A percentile compares a stretch with the other conserved stretches of the same genome.
Conservation (phyloP, 2,329 filamentous ascomycete species). For the Ceratocystis ficicola region DNA sequence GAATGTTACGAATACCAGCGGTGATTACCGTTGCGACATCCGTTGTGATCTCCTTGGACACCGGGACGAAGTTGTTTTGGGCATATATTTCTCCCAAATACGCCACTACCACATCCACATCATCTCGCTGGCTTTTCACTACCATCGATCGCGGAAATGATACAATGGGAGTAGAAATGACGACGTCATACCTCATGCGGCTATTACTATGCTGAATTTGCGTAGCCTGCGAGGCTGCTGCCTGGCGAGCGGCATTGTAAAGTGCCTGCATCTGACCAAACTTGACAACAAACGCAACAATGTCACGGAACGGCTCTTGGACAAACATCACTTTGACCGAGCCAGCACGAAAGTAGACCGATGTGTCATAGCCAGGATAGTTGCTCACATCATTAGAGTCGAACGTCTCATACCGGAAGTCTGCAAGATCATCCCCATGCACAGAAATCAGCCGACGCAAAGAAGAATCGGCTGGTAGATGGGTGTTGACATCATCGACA, state of each 20-base stretch:
- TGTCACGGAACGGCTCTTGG: slow-evolving; percentile 94
- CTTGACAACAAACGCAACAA: slow-evolving; percentile 94
- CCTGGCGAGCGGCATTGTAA: slow-evolving; percentile 92
- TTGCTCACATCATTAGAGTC: slow-evolving; percentile 55
- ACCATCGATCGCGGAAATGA: slow-evolving; percentile 75
- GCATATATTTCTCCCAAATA: slow-evolving; percentile 96
- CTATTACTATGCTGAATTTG: slow-evolving; percentile 84
- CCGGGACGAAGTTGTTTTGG: slow-evolving; percentile 63
- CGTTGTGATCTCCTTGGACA: slow-evolving; percentile 38
- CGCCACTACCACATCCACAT: slow-evolving; percentile 75
- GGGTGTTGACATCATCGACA: slow-evolving; percentile 86
- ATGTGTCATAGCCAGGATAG: slow-evolving; percentile 91
- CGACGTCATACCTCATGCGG: slow-evolving; percentile 85
- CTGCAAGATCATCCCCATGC: slow-evolving; percentile 85
- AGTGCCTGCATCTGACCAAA: slow-evolving; percentile 99
- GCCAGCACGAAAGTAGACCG: slow-evolving; percentile 77
- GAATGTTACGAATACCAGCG: slow-evolving; percentile 82
- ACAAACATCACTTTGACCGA: slow-evolving; percentile 96
- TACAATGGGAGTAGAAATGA: slow-evolving; percentile 89
- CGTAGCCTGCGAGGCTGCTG: slow-evolving; percentile 82
- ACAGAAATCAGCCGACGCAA: slow-evolving; percentile 85
- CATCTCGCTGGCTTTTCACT: slow-evolving; percentile 57
- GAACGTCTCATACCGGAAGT: slow-evolving; percentile 96
- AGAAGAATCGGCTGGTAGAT: slow-evolving; percentile 67
- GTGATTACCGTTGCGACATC: slow-evolving; percentile 79